Percentiles rank a stretch among this genome's conserved stretches.
Conservation (phyloP, 768 basidiomycete genomes). For the Lentinula sp. region DNA sequence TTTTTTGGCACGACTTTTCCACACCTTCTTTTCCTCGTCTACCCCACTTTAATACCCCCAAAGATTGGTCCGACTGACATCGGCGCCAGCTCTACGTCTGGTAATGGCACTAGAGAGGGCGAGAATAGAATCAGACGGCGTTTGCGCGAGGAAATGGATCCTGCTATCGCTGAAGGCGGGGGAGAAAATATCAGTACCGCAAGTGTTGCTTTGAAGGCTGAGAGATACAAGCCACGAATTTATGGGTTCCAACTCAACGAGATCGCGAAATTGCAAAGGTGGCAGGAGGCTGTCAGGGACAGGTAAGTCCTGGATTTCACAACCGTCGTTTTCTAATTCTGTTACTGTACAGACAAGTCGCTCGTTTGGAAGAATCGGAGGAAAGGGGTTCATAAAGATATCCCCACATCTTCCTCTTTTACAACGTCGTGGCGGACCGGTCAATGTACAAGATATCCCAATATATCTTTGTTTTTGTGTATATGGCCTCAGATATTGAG, state of each 20-base stretch:
- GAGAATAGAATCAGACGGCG: constrained; percentile 32
- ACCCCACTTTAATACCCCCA: constrained; percentile 85
- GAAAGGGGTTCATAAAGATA: constrained; percentile 13
- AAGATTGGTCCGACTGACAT: constrained; percentile 48
- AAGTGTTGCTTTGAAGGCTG: constrained; percentile 80
- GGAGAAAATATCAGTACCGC: constrained; percentile 75
- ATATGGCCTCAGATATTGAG: background rate
- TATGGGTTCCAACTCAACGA: constrained; percentile 98
- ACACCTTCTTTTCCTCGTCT: constrained; percentile 94
- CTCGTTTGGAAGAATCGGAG: constrained; percentile 42
- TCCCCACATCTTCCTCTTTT: background rate
- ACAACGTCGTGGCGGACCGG: background rate
- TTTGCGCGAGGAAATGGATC: constrained; percentile 49
- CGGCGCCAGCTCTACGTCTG: constrained; percentile 11
- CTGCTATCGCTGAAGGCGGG: constrained; percentile 45
- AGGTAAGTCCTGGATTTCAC: constrained; percentile 38
- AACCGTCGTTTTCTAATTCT: constrained; percentile 5
- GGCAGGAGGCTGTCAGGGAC: constrained; percentile 93
- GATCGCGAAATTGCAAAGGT: constrained; percentile 86
- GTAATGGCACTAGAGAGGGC: constrained; percentile 1
- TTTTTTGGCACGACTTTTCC: constrained; percentile 99
- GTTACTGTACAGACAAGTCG: constrained; percentile 33
- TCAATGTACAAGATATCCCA: background rate
- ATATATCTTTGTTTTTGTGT: background rate
- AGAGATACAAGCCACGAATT: constrained; percentile 87